phyloP scores from a whole-genome alignment of 2,329 filamentous ascomycete species.

The Fusarium sp. region DNA sequence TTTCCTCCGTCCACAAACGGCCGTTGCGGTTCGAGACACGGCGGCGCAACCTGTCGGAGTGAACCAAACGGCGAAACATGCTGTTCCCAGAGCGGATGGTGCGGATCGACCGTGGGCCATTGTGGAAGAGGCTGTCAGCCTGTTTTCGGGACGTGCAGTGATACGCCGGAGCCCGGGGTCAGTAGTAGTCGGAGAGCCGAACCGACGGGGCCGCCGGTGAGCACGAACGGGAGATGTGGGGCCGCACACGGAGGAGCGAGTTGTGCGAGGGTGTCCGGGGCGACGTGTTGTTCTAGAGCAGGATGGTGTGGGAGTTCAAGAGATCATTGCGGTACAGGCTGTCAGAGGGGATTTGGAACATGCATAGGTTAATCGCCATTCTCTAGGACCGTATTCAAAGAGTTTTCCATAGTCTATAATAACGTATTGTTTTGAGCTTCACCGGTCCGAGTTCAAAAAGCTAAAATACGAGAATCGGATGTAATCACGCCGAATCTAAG shows the following conservation, averaged over 20 bases:
- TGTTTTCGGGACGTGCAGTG: constrained; percentile 43
- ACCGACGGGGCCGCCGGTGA: constrained; percentile 16
- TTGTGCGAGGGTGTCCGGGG: constrained; percentile 39
- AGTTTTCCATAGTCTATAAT: not conserved
- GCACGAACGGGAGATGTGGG: constrained; percentile 45
- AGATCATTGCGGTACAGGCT: constrained; percentile 53
- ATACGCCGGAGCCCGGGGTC: constrained; percentile 22
- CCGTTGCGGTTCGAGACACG: constrained; percentile 38
- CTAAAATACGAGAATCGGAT: not conserved
- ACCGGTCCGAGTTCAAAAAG: too few relatives aligned
- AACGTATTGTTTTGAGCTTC: not conserved
- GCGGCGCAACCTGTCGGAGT: constrained; percentile 33
- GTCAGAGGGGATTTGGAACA: constrained; percentile 48
- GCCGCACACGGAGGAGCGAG: constrained; percentile 34
- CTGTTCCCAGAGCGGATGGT: constrained; percentile 44
- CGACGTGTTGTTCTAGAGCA: constrained; percentile 44
- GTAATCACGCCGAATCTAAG: constrained; percentile 10
- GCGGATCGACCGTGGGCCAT: constrained; percentile 52
- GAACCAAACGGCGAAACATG: constrained; percentile 33
- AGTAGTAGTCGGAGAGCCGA: not conserved
- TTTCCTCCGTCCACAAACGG: constrained; percentile 38
- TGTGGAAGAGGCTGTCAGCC: constrained; percentile 54
- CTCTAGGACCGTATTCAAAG: not conserved
- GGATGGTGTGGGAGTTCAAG: constrained; percentile 52
- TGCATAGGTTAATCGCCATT: constrained; percentile 21